Evolutionary conservation across 2,329 filamentous ascomycete species (phyloP).

Genomic region (Fusarium chlamydosporum): DNA sequence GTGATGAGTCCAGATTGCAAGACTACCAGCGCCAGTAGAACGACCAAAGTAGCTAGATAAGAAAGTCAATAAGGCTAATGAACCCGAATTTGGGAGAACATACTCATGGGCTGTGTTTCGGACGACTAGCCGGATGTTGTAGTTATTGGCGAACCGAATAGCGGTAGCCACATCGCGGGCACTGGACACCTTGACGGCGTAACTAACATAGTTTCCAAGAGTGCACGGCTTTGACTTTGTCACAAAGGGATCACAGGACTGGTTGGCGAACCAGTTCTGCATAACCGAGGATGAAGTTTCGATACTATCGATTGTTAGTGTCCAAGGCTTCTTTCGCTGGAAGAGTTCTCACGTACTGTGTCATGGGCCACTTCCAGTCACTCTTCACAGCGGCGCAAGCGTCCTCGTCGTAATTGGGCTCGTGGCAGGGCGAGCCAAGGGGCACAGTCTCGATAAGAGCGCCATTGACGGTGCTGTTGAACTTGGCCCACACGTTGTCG

Average conservation of each 20-base stretch:
- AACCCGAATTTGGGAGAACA: not conserved
- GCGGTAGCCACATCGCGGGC: conserved; percentile 52
- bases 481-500: conserved; percentile 58
- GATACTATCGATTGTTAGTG: conserved; percentile 45
- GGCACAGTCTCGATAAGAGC: conserved; percentile 66
- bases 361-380: conserved; percentile 61
- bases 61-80: conserved; percentile 5
- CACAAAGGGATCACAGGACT: conserved; percentile 57
- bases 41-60: conserved; percentile 50
- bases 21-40: conserved; percentile 56
- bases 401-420: conserved; percentile 61
- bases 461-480: conserved; percentile 67
- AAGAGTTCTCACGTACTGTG: conserved; percentile 57
- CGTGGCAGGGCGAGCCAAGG: conserved; percentile 65
- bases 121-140: conserved; percentile 56
- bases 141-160: conserved; percentile 57
- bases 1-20: conserved; percentile 58
- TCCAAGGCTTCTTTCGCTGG: not conserved
- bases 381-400: conserved; percentile 60
- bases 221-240: conserved; percentile 57
- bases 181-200: conserved; percentile 56
- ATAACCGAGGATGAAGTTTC: conserved; percentile 59
- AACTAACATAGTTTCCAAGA: conserved; percentile 60
- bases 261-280: conserved; percentile 57
- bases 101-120: conserved; percentile 54